Evolutionary conservation across 176 grass and related monocot species (phyloP).

Genomic region (Oryza officinalis): DNA sequence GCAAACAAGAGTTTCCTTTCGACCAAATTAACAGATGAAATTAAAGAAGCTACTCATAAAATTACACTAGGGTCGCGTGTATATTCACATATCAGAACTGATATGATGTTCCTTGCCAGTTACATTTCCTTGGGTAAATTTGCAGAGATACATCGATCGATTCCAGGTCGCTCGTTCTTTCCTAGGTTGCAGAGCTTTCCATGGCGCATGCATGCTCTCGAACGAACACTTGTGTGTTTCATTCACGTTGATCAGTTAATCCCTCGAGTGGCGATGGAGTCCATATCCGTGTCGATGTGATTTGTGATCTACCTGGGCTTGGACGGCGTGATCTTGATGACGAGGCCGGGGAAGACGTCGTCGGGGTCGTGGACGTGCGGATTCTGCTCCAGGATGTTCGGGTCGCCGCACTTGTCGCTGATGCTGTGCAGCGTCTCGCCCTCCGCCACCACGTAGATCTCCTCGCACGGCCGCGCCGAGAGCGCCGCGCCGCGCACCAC

Average conservation of each 20-base stretch:
- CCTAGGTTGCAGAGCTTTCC: not conserved
- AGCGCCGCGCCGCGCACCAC: constrained; percentile 45
- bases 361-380: constrained; percentile 95
- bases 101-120: not conserved
- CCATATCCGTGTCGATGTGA: not conserved
- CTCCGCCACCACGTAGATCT: constrained; percentile 89
- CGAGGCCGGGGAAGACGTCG: constrained; percentile 93
- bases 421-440: constrained; percentile 91
- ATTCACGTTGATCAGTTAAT: not conserved
- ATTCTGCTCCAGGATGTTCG: constrained; percentile 88
- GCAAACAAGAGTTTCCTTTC: not conserved
- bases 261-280: not conserved
- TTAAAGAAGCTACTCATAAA: too few relatives aligned
- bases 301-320: constrained; percentile 33
- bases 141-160: not conserved
- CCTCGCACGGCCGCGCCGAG: constrained; percentile 61
- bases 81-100: not conserved
- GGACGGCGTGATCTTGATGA: constrained; percentile 78
- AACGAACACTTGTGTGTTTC: not conserved
- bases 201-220: not conserved
- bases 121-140: not conserved
- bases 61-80: not conserved
- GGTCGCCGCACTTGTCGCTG: constrained; percentile 94
- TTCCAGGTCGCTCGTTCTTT: not conserved
- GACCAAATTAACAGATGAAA: not conserved